These are phyloP conservation scores for Tolypocladium amazonense DNA, from an alignment of 2,329 filamentous ascomycete genomes.

Conservation along the genomic window DNA sequence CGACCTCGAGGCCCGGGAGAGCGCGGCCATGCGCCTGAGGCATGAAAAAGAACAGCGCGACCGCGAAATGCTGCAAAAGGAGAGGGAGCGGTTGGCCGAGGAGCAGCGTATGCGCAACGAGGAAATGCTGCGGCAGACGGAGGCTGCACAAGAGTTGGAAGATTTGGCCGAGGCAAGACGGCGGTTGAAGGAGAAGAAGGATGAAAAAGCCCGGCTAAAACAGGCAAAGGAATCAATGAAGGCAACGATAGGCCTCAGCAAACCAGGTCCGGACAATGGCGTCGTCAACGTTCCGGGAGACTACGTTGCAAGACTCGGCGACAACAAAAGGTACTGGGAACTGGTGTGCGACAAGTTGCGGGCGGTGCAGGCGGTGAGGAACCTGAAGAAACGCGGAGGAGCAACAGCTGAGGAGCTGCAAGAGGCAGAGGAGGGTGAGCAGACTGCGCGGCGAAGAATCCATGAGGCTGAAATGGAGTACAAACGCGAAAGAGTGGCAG, in stretches of 20 bases:
- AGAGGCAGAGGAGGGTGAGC: conserved; percentile 17
- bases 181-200: conserved; percentile 27
- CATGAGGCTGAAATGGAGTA: conserved; percentile 26
- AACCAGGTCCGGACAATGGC: conserved; percentile 20
- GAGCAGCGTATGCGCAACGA: conserved; percentile 25
- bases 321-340: conserved; percentile 26
- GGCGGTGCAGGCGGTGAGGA: conserved; percentile 25
- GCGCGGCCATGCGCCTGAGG: conserved; percentile 50
- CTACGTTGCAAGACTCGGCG: conserved; percentile 18
- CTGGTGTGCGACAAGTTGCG: conserved; percentile 29
- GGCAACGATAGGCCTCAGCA: conserved; percentile 8
- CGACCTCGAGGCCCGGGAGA: conserved; percentile 72
- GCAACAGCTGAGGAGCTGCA: conserved; percentile 14
- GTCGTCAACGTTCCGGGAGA: conserved; percentile 24
- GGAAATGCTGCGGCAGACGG: conserved; percentile 21
- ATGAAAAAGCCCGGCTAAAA: conserved; percentile 26
- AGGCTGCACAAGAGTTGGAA: conserved; percentile 27
- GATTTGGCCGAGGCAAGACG: conserved; percentile 25
- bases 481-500: conserved; percentile 15
- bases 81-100: conserved; percentile 25
- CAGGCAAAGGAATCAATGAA: conserved; percentile 25
- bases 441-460: conserved; percentile 21
- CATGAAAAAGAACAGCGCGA: conserved; percentile 30
- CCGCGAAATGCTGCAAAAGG: conserved; percentile 23
- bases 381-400: conserved; percentile 16